Percentiles rank a stretch among this genome's conserved stretches.
Evolutionary conservation across 129 eudicot genomes (phyloP).

Genomic region (Logfia minima): DNA sequence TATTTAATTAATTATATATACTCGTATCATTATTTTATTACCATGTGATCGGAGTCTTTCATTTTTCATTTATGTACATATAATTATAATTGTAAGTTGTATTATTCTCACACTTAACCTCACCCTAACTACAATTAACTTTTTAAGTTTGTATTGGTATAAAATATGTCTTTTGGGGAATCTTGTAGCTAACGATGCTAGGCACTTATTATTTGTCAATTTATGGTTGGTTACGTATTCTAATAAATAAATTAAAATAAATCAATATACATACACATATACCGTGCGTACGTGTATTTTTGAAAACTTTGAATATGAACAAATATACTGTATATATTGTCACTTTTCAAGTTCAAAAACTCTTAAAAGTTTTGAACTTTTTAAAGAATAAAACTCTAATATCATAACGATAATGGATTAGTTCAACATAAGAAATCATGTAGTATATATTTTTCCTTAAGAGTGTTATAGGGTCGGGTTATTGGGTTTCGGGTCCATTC

Average conservation of each 20-base stretch:
- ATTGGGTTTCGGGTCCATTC: too few relatives aligned
- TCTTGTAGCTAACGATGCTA: conserved; percentile 16
- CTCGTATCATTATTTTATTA: conserved; percentile 5
- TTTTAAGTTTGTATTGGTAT: background rate
- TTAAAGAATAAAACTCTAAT: too few relatives aligned
- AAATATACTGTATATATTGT: too few relatives aligned
- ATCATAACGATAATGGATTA: too few relatives aligned
- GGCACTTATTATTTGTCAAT: conserved; percentile 3
- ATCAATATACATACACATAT: background rate
- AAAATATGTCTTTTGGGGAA: background rate
- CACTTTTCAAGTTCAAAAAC: background rate
- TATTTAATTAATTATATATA: background rate
- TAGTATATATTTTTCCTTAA: too few relatives aligned
- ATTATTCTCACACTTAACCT: too few relatives aligned
- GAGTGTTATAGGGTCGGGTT: too few relatives aligned
- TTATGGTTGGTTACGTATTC: background rate
- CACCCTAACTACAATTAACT: too few relatives aligned
- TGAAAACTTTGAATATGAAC: too few relatives aligned
- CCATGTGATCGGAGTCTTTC: conserved; percentile 13
- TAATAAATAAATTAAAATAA: background rate
- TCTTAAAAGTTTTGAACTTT: too few relatives aligned
- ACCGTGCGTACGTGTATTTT: too few relatives aligned
- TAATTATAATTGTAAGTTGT: background rate
- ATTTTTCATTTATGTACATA: background rate
- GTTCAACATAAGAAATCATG: too few relatives aligned